A percentile compares a stretch with the other conserved stretches of the same genome.
Evolutionary conservation across 176 grass and related monocot genomes (phyloP).

Genomic region (Juncus inflexus): DNA sequence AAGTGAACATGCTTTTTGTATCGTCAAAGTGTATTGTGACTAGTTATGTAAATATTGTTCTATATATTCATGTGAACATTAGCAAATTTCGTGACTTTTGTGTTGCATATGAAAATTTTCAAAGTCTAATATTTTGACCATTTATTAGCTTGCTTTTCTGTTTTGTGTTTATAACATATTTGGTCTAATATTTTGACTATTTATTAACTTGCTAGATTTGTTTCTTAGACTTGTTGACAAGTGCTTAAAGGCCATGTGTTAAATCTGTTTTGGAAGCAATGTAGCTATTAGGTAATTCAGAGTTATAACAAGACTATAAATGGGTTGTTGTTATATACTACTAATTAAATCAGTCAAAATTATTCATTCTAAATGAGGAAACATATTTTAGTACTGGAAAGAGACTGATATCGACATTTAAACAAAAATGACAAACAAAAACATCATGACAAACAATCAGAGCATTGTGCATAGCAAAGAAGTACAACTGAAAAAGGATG

Average conservation of each 20-base stretch:
- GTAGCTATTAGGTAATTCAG: neutral
- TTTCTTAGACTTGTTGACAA: neutral
- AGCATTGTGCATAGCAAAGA: too few relatives aligned
- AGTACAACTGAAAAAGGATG: too few relatives aligned
- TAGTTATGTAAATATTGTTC: conserved; percentile 21
- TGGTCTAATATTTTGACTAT: neutral
- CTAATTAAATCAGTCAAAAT: too few relatives aligned
- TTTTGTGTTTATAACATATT: neutral
- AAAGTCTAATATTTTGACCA: neutral
- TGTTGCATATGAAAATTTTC: conserved; percentile 1
- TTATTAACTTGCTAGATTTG: too few relatives aligned
- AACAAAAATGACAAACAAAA: too few relatives aligned
- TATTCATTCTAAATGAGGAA: too few relatives aligned
- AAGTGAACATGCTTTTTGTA: too few relatives aligned
- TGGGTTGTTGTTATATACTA: too few relatives aligned
- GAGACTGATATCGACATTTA: too few relatives aligned
- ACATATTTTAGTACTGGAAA: too few relatives aligned
- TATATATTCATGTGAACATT: conserved; percentile 9
- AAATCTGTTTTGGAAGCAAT: neutral
- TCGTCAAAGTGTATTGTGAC: conserved; percentile 2
- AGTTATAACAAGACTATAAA: too few relatives aligned
- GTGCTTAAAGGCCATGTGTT: neutral
- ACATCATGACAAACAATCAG: too few relatives aligned
- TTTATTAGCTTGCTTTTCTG: neutral
- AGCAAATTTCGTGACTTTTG: conserved; percentile 13